Evolutionary conservation across 495 filamentous ascomycete species (phyloP), one percentile per base, ranked within the genome.

Genomic region (Bombardia bombarda): DNA sequence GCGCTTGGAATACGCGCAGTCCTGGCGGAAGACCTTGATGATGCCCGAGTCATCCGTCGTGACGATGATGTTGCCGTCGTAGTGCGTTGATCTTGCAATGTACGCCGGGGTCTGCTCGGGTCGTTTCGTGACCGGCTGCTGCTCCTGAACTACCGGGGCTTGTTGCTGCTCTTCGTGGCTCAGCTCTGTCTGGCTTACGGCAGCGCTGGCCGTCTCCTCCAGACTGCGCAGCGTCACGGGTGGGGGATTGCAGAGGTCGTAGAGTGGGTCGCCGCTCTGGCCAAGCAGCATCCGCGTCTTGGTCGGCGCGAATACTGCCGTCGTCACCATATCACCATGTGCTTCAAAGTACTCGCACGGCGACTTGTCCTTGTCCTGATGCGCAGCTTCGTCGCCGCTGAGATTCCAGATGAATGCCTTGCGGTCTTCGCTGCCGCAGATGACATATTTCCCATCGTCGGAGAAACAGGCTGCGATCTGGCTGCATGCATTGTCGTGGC

Each of bases 191-290:
- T 64, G 50, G 47, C 59, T 53, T 42, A 57, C 59, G 3, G 57
- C 54, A 1, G 49, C 45, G 30, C 70, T 49, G 9, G 72, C 68
- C 7, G 58, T 59, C 41, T 90, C 85, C 25, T 81, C 77, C n/a
- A 82, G 70, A 46, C 78, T 84, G 25, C 89, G 68, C 7, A 99
- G 77, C 2, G 83, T 89, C 7, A 99, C 78, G 0, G 89, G 90
- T 7, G 90, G 90, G 8, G 92, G 92, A 54, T 99, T 96, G 68
- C 92, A 97, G 17, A 97, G 75, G 55, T 96, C 90, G 59, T 87
- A 99, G 23, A 99, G 75, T 7, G 90, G 93, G 58, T 99, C 92
- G 41, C 87, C 85, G 7, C 88, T 92, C 24, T 74, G 68, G 13
- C 81, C 80, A 0, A 99, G 71, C 2, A 86, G 69, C 57, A 87